phyloP scores from a whole-genome alignment of 768 basidiomycete species.

The Mycena haematopus region DNA sequence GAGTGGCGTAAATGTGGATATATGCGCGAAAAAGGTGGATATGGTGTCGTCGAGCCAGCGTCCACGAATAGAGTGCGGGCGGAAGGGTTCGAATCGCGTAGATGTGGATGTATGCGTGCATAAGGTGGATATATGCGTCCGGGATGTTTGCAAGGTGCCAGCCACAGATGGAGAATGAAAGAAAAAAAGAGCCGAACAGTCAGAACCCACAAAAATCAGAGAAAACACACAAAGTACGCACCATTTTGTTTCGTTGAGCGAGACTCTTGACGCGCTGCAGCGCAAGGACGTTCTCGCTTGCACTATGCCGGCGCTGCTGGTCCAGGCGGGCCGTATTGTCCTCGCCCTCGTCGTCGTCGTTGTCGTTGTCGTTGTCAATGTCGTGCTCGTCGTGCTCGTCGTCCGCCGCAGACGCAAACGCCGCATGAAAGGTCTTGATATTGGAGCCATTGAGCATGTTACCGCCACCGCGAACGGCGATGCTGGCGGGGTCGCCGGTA shows the following conservation, averaged over 20 bases:
- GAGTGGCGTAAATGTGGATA: neutral
- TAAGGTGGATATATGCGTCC: neutral
- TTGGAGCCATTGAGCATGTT: constrained; percentile 50
- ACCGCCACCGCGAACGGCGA: constrained; percentile 38
- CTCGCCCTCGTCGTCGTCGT: constrained; percentile 60
- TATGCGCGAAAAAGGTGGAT: too few relatives aligned
- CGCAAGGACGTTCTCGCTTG: constrained; percentile 62
- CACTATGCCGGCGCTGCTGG: constrained; percentile 39
- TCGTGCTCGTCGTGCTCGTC: constrained; percentile 58
- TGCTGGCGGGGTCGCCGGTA: constrained; percentile 63
- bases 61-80: neutral
- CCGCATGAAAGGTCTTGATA: constrained; percentile 41
- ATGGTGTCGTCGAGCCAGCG: too few relatives aligned
- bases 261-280: constrained; percentile 74
- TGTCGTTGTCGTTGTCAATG: constrained; percentile 50
- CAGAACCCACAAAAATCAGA: constrained; percentile 29
- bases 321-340: constrained; percentile 67
- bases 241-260: constrained; percentile 76
- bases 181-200: constrained; percentile 37
- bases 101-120: neutral
- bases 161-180: constrained; percentile 8
- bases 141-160: neutral
- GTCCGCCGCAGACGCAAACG: constrained; percentile 37
- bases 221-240: constrained; percentile 42
- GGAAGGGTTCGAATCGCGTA: neutral